Conservation (phyloP, 139 green algal species). For the Nannochloris sp. region DNA sequence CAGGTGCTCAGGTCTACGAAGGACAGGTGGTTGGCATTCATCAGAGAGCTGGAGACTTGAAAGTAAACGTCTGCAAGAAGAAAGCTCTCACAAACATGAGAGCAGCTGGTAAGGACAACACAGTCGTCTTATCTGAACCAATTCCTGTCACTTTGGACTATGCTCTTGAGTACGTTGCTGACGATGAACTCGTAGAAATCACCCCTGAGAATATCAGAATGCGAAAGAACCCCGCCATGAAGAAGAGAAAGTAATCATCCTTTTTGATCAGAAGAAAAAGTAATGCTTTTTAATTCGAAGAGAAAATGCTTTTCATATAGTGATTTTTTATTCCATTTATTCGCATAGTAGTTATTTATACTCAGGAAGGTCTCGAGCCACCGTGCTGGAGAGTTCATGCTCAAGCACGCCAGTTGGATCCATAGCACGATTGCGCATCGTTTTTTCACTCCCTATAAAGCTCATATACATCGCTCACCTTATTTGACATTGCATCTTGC, state of each 20-base stretch:
- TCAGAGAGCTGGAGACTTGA: conserved; percentile 85
- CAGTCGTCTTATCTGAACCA: conserved; percentile 52
- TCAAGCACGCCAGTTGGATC: too few species aligned
- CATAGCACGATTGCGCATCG: too few species aligned
- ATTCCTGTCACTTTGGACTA: conserved; percentile 84
- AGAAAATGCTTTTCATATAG: neutral
- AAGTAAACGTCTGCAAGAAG: conserved; percentile 95
- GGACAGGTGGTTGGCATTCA: conserved; percentile 92
- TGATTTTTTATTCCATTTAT: too few species aligned
- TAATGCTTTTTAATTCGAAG: neutral
- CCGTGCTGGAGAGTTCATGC: too few species aligned
- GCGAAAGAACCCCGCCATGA: conserved; percentile 63
- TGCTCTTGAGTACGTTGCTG: conserved; percentile 90
- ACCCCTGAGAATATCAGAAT: conserved; percentile 46
- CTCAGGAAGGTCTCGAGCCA: too few species aligned
- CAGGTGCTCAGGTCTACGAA: conserved; percentile 86
- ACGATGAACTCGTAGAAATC: conserved; percentile 91
- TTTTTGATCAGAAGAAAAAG: neutral
- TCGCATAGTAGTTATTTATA: too few species aligned
- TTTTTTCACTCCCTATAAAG: too few species aligned
- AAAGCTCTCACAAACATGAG: conserved; percentile 90
- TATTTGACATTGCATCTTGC: too few species aligned
- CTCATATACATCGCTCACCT: too few species aligned
- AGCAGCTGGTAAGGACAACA: conserved; percentile 59
- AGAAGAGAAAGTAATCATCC: conserved; percentile 25